phyloP scores from a whole-genome alignment of 257 asterid species.

The Penstemon newberryi region DNA sequence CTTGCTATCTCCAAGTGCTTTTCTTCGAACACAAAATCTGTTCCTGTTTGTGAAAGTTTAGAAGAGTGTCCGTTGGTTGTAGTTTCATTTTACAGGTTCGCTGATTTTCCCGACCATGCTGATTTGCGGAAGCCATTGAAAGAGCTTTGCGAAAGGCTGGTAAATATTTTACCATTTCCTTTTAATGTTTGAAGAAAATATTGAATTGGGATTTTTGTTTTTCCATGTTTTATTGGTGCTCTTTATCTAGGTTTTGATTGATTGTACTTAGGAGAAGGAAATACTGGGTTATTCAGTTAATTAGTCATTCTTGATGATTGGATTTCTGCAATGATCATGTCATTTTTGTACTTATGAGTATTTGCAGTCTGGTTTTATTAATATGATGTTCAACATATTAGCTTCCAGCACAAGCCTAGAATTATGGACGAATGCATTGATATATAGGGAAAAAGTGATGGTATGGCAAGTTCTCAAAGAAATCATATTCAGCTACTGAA shows the following conservation, averaged over 20 bases:
- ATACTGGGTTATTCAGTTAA: constrained; percentile 15
- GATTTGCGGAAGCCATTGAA: constrained; percentile 73
- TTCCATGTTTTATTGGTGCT: constrained; percentile 11
- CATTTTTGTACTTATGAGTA: not conserved
- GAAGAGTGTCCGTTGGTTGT: constrained; percentile 57
- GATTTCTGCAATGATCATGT: not conserved
- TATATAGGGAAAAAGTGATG: too few relatives aligned
- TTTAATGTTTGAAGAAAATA: not conserved
- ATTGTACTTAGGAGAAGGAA: not conserved
- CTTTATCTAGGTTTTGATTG: constrained; percentile 6
- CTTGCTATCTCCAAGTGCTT: constrained; percentile 34
- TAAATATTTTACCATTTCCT: constrained; percentile 24
- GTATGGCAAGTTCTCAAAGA: too few relatives aligned
- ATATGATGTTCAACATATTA: not conserved
- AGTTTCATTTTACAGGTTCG: constrained; percentile 81
- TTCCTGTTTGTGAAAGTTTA: constrained; percentile 13
- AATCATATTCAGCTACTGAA: too few relatives aligned
- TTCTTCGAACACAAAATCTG: constrained; percentile 30
- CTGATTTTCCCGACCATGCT: constrained; percentile 76
- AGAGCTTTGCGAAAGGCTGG: constrained; percentile 73
- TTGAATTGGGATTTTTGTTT: constrained; percentile 4
- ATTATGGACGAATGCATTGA: too few relatives aligned
- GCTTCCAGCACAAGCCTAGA: too few relatives aligned
- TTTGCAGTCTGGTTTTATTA: constrained; percentile 2
- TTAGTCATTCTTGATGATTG: constrained; percentile 2